These are phyloP conservation scores for Obba rivulosa DNA, from an alignment of 768 basidiomycete species.

Conservation along the genomic window DNA sequence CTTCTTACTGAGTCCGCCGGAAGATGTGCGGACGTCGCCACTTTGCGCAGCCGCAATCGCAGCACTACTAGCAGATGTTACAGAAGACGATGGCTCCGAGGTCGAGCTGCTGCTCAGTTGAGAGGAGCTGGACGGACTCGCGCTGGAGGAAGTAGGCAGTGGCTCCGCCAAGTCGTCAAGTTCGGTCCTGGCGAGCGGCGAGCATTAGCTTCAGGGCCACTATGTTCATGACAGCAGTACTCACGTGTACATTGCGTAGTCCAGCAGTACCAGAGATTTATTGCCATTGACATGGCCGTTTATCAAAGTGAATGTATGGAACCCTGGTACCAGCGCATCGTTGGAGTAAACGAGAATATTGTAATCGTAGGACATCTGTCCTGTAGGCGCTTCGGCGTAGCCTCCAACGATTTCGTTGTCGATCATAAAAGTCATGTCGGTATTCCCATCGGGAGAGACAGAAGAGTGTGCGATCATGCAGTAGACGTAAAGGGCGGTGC, in stretches of 20 bases:
- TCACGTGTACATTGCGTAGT: conserved; percentile 37
- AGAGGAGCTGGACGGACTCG: too few species aligned
- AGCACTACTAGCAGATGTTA: conserved; percentile 6
- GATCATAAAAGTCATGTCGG: conserved; percentile 34
- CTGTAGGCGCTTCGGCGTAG: conserved; percentile 20
- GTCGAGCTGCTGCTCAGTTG: too few species aligned
- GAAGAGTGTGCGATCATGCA: conserved; percentile 28
- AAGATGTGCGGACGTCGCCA: too few species aligned
- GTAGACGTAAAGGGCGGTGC: conserved; percentile 40
- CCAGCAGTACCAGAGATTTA: conserved; percentile 30
- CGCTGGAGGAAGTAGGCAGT: too few species aligned
- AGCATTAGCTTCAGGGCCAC: too few species aligned
- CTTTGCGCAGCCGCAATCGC: too few species aligned
- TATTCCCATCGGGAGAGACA: conserved; percentile 20
- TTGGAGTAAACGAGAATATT: conserved; percentile 31
- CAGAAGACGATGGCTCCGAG: too few species aligned
- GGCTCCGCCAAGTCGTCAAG: too few species aligned
- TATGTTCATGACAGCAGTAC: background rate
- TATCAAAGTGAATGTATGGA: conserved; percentile 29
- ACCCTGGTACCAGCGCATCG: conserved; percentile 15
- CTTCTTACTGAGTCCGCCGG: too few species aligned
- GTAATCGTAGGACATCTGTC: conserved; percentile 23
- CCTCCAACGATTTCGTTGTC: conserved; percentile 28
- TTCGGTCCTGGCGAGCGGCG: too few species aligned
- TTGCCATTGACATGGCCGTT: conserved; percentile 27